Conservation (phyloP, 352 stramenopile species). For the Pythium aquatile region DNA sequence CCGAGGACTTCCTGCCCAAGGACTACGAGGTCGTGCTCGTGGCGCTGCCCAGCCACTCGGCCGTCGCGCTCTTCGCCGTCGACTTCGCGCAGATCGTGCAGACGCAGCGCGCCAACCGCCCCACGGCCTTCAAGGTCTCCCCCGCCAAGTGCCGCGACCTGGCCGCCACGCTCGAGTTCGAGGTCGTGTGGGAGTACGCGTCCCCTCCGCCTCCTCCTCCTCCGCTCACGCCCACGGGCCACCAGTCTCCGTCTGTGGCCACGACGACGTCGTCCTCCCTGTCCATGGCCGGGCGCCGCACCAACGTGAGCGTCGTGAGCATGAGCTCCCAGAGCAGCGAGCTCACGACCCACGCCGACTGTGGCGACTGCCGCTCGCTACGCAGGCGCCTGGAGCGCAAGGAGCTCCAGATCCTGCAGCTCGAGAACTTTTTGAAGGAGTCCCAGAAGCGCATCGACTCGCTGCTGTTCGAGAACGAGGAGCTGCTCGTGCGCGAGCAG, state of each 20-base stretch:
- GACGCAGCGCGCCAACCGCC: slow-evolving; percentile 38
- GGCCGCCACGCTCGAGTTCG: slow-evolving; percentile 68
- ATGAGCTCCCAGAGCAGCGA: slow-evolving; percentile 64
- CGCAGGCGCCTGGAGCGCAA: slow-evolving; percentile 68
- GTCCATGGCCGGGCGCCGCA: slow-evolving; percentile 41
- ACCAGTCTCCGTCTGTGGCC: slow-evolving; percentile 30
- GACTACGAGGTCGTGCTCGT: slow-evolving; percentile 85
- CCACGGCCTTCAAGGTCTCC: slow-evolving; percentile 60
- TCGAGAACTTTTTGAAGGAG: slow-evolving; percentile 77
- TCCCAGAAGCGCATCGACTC: slow-evolving; percentile 75
- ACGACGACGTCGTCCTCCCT: slow-evolving; percentile 34
- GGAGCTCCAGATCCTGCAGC: slow-evolving; percentile 71
- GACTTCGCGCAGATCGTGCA: slow-evolving; percentile 76
- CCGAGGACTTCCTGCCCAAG: slow-evolving; percentile 59
- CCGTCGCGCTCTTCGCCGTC: slow-evolving; percentile 69
- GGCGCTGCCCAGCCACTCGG: slow-evolving; percentile 77
- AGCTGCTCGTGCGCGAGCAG: slow-evolving; percentile 55
- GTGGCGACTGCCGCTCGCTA: slow-evolving; percentile 47
- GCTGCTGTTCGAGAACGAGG: slow-evolving; percentile 59
- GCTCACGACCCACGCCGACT: slow-evolving; percentile 24
- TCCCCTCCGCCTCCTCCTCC: slow-evolving; percentile 25
- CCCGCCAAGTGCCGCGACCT: slow-evolving; percentile 76
- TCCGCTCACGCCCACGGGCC: slow-evolving; percentile 31
- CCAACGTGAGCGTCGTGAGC: slow-evolving; percentile 42
- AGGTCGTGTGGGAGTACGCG: slow-evolving; percentile 69